Percentiles rank a stretch among this genome's conserved stretches.
Conservation (phyloP, 768 basidiomycete species). For the Sporobolomyces roseus region DNA sequence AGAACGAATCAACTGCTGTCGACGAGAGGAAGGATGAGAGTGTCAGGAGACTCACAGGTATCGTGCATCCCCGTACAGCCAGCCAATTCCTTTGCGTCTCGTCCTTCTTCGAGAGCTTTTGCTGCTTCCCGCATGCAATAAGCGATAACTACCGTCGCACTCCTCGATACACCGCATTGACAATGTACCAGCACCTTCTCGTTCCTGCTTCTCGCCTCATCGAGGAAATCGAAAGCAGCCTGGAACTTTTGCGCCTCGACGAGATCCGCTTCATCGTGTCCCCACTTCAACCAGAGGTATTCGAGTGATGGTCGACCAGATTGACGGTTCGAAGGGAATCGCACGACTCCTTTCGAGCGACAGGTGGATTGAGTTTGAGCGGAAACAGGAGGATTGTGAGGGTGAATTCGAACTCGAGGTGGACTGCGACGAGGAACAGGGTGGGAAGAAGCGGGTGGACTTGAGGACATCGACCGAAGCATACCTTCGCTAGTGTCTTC, state of each 20-base stretch:
- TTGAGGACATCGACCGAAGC: conserved; percentile 20
- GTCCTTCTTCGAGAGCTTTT: conserved; percentile 54
- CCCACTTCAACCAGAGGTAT: conserved; percentile 79
- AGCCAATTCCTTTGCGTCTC: conserved; percentile 30
- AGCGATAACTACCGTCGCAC: conserved; percentile 83
- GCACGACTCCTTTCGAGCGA: conserved; percentile 30
- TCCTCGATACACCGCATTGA: conserved; percentile 88
- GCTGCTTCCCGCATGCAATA: conserved; percentile 90
- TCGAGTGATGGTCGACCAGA: conserved; percentile 70
- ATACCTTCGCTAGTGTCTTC: conserved; percentile 41
- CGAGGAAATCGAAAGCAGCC: conserved; percentile 73
- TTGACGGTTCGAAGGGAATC: conserved; percentile 14
- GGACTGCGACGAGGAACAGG: conserved; percentile 55
- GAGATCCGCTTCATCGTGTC: conserved; percentile 86
- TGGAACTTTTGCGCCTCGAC: conserved; percentile 69
- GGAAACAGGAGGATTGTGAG: background rate
- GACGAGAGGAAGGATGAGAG: background rate
- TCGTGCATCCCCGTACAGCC: conserved; percentile 68
- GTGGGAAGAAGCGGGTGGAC: conserved; percentile 2
- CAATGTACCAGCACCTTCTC: conserved; percentile 60
- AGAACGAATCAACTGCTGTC: background rate
- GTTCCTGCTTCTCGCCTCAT: conserved; percentile 67
- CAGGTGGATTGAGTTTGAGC: background rate
- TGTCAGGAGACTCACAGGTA: conserved; percentile 53
- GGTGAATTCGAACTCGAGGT: conserved; percentile 58